phyloP scores from a whole-genome alignment of 129 eudicot genomes.

The Centella asiatica region DNA sequence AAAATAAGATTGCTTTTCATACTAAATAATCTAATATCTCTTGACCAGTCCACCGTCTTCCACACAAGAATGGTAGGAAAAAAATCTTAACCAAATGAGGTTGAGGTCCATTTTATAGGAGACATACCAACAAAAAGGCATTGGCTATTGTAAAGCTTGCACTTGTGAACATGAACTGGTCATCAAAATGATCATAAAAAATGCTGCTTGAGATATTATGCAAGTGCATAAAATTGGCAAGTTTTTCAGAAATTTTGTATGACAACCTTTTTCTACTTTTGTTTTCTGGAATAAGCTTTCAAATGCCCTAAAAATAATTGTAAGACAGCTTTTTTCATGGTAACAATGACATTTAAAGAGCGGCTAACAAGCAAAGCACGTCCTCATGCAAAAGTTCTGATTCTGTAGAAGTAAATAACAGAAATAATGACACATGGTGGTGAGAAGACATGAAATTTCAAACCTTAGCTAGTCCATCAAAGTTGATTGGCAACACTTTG shows the following conservation, averaged over 20 bases:
- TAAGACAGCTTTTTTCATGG: background rate
- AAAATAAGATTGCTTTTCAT: background rate
- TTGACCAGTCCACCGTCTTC: background rate
- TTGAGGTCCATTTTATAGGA: background rate
- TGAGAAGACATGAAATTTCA: conserved; percentile 4
- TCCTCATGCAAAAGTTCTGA: background rate
- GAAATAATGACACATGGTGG: background rate
- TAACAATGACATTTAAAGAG: background rate
- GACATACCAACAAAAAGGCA: background rate
- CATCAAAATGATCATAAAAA: too few relatives aligned
- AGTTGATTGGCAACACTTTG: conserved; percentile 68
- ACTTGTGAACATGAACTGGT: background rate
- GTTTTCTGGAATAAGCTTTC: background rate
- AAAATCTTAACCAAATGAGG: background rate
- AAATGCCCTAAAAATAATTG: background rate
- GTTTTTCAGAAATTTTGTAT: background rate
- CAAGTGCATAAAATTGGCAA: background rate
- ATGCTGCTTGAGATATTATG: background rate
- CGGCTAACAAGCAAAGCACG: background rate
- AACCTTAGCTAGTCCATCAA: conserved; percentile 79
- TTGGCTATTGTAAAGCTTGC: background rate
- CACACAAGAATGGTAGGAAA: background rate
- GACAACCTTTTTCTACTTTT: background rate
- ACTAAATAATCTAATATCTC: background rate
- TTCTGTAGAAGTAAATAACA: background rate